Evolutionary conservation across 768 basidiomycete genomes (phyloP).

Genomic region (Trametes maxima): DNA sequence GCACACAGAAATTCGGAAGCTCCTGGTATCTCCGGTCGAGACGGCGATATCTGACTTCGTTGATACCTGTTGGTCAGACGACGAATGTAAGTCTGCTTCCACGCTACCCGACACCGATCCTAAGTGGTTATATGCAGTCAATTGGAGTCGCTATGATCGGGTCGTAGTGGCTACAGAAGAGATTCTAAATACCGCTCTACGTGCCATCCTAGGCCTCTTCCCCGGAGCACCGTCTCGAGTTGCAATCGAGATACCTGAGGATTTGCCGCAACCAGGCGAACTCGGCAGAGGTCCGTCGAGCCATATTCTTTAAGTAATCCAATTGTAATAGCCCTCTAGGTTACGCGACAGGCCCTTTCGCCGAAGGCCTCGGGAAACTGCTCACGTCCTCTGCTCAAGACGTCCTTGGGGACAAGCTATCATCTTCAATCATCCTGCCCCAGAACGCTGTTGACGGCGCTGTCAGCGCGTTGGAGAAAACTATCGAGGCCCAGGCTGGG

Average conservation of each 20-base stretch:
- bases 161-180: conserved; percentile 14
- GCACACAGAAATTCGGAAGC: conserved; percentile 20
- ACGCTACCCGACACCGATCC: not conserved
- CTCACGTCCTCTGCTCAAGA: conserved; percentile 20
- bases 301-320: no score
- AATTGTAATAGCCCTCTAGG: conserved; percentile 4
- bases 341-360: conserved; percentile 25
- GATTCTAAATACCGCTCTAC: conserved; percentile 7
- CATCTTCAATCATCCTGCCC: conserved; percentile 7
- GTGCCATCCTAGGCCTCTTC: conserved; percentile 16
- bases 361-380: conserved; percentile 20
- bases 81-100: conserved; percentile 21
- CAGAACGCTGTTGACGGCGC: conserved; percentile 16
- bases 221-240: conserved; percentile 11
- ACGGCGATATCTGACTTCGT: conserved; percentile 28
- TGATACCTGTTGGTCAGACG: conserved; percentile 30
- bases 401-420: conserved; percentile 7
- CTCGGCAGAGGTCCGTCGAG: conserved; percentile 14
- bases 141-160: conserved; percentile 30
- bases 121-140: conserved; percentile 20
- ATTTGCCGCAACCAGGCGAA: conserved; percentile 14
- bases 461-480: conserved; percentile 10
- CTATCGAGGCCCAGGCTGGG: conserved; percentile 16
- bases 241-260: conserved; percentile 18
- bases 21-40: conserved; percentile 26